Evolutionary conservation across 306 rosid genomes (phyloP).

Genomic region (Rosa chinensis): DNA sequence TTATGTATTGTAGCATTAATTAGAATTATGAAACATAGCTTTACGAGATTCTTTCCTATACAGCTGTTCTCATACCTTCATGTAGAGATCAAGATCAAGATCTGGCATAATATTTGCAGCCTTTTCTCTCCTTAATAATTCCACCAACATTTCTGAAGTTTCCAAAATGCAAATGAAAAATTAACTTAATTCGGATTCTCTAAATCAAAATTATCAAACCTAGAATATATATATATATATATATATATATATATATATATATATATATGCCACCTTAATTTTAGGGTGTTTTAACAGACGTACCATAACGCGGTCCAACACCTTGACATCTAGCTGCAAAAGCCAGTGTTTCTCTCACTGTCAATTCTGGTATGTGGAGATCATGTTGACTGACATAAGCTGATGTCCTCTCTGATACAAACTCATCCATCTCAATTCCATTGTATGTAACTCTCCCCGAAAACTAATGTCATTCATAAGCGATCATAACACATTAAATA

Average conservation of each 20-base stretch:
- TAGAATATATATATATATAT: too few relatives aligned
- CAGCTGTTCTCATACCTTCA: conserved; percentile 58
- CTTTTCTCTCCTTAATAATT: conserved; percentile 78
- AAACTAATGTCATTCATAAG: conserved; percentile 36
- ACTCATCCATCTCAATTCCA: conserved; percentile 72
- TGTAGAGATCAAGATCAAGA: conserved; percentile 75
- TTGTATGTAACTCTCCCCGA: conserved; percentile 79
- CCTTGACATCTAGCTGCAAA: conserved; percentile 97
- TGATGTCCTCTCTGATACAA: conserved; percentile 77
- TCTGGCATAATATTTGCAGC: conserved; percentile 77
- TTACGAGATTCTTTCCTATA: background rate
- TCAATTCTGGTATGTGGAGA: conserved; percentile 84
- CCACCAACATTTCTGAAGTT: conserved; percentile 67
- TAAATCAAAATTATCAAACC: background rate
- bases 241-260: too few relatives aligned
- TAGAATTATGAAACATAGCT: background rate
- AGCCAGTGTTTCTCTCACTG: conserved; percentile 87
- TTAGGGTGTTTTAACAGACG: conserved; percentile 29
- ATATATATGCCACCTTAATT: too few relatives aligned
- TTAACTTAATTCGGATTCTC: background rate
- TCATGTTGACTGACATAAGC: conserved; percentile 86
- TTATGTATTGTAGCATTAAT: background rate
- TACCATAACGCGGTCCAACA: conserved; percentile 61
- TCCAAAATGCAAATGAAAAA: conserved; percentile 19
- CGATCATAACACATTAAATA: conserved; percentile 12